Conservation (phyloP, 306 rosid genomes). For the Malus orientalis region DNA sequence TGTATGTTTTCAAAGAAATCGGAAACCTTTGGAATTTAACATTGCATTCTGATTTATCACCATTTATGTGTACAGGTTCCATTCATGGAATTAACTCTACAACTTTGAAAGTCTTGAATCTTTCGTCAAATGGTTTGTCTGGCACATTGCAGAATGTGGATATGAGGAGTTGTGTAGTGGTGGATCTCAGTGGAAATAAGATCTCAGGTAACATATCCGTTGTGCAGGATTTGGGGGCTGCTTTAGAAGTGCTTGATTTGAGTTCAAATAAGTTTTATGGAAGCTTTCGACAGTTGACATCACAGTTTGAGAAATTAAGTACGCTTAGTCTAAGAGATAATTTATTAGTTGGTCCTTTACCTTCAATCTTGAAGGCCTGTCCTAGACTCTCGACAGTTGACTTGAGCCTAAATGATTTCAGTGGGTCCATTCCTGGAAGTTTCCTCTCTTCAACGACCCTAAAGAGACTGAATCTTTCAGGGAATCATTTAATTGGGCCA, state of each 20-base stretch:
- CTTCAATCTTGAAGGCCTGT: slow-evolving; percentile 43
- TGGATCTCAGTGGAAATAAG: slow-evolving; percentile 66
- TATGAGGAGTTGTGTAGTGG: slow-evolving; percentile 30
- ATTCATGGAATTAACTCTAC: slow-evolving; percentile 60
- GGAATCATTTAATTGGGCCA: slow-evolving; percentile 61
- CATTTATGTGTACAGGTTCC: slow-evolving; percentile 57
- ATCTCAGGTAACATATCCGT: slow-evolving; percentile 57
- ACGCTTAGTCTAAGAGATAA: slow-evolving; percentile 42
- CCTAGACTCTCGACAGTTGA: slow-evolving; percentile 54
- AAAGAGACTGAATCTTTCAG: slow-evolving; percentile 71
- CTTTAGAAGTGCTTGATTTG: slow-evolving; percentile 63
- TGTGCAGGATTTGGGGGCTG: slow-evolving; percentile 61
- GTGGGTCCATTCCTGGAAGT: slow-evolving; percentile 66
- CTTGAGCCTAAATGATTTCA: slow-evolving; percentile 71
- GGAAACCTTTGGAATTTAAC: neutral
- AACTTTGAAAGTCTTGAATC: slow-evolving; percentile 54
- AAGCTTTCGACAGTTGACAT: slow-evolving; percentile 42
- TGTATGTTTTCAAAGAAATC: neutral
- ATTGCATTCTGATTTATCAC: neutral
- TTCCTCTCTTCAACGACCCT: slow-evolving; percentile 58
- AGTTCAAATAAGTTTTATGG: slow-evolving; percentile 78
- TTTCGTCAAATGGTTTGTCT: slow-evolving; percentile 72
- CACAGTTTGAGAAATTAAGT: slow-evolving; percentile 33
- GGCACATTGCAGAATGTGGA: slow-evolving; percentile 47
- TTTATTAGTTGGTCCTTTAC: slow-evolving; percentile 55